These are phyloP conservation scores for Phytophthora europaea DNA, from an alignment of 352 stramenopile genomes.

Conservation along the genomic window DNA sequence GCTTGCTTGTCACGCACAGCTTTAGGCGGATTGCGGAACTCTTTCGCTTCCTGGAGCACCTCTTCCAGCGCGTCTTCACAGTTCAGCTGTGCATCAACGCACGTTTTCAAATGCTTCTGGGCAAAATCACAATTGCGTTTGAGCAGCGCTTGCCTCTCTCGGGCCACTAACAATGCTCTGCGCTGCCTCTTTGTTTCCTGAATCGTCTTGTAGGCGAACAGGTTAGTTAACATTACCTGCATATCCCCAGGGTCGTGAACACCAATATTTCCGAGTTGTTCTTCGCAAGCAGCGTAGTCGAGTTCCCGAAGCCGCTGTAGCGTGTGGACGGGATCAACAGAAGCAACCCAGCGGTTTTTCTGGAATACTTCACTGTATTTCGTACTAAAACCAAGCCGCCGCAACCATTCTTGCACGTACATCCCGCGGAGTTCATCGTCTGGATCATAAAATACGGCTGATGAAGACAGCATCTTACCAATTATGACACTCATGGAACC, in stretches of 20 bases:
- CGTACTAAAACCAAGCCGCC: slow-evolving; percentile 60
- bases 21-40: slow-evolving; percentile 75
- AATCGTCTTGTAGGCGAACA: slow-evolving; percentile 59
- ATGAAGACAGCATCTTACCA: slow-evolving; percentile 31
- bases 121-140: slow-evolving; percentile 49
- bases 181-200: slow-evolving; percentile 44
- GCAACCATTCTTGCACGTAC: slow-evolving; percentile 60
- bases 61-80: slow-evolving; percentile 45
- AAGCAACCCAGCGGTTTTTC: slow-evolving; percentile 38
- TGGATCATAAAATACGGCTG: slow-evolving; percentile 57
- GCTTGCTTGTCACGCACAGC: slow-evolving; percentile 53
- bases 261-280: slow-evolving; percentile 49
- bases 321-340: neutral
- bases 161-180: slow-evolving; percentile 8
- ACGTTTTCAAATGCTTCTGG: slow-evolving; percentile 45
- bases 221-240: slow-evolving; percentile 63
- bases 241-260: slow-evolving; percentile 53
- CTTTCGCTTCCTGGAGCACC: slow-evolving; percentile 53
- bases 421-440: slow-evolving; percentile 71
- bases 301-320: slow-evolving; percentile 40
- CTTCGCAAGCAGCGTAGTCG: slow-evolving; percentile 31
- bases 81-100: slow-evolving; percentile 27
- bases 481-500: slow-evolving; percentile 49
- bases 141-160: slow-evolving; percentile 26
- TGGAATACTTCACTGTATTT: slow-evolving; percentile 62